These are phyloP conservation scores for Quercus gilva DNA, from an alignment of 306 rosid genomes.

Conservation along the genomic window DNA sequence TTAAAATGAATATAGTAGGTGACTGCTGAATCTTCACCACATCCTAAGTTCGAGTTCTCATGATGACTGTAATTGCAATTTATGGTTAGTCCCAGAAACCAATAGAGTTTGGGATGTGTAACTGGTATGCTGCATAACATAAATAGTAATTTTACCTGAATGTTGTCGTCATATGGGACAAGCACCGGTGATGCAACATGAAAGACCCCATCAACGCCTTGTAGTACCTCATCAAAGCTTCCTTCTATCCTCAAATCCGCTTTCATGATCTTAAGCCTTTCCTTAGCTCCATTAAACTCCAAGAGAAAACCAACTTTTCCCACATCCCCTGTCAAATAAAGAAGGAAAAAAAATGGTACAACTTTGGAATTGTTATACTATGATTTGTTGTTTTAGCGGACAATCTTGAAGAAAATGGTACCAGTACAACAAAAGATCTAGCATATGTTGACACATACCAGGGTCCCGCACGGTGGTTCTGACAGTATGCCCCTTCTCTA, in stretches of 20 bases:
- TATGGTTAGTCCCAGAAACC: too few relatives aligned
- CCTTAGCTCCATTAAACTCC: slow-evolving; percentile 61
- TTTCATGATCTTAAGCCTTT: slow-evolving; percentile 57
- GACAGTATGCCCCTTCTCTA: slow-evolving; percentile 63
- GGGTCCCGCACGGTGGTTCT: slow-evolving; percentile 77
- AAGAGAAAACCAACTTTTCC: slow-evolving; percentile 59
- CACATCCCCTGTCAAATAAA: slow-evolving; percentile 33
- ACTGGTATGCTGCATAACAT: too few relatives aligned
- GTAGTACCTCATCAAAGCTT: slow-evolving; percentile 67
- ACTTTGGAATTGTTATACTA: not conserved
- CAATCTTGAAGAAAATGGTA: too few relatives aligned
- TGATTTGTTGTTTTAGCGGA: too few relatives aligned
- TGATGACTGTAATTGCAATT: too few relatives aligned
- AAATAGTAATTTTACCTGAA: slow-evolving; percentile 51
- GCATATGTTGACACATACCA: slow-evolving; percentile 22
- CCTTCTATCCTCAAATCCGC: slow-evolving; percentile 67
- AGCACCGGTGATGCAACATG: slow-evolving; percentile 83
- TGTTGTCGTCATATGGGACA: slow-evolving; percentile 49
- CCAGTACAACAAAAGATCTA: too few relatives aligned
- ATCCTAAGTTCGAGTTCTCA: too few relatives aligned
- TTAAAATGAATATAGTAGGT: too few relatives aligned
- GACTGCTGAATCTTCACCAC: too few relatives aligned
- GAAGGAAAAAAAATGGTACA: too few relatives aligned
- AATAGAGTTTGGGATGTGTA: too few relatives aligned
- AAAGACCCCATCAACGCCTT: slow-evolving; percentile 75